Conservation (phyloP, 2,329 filamentous ascomycete species). For the Cladosporium colombiae region DNA sequence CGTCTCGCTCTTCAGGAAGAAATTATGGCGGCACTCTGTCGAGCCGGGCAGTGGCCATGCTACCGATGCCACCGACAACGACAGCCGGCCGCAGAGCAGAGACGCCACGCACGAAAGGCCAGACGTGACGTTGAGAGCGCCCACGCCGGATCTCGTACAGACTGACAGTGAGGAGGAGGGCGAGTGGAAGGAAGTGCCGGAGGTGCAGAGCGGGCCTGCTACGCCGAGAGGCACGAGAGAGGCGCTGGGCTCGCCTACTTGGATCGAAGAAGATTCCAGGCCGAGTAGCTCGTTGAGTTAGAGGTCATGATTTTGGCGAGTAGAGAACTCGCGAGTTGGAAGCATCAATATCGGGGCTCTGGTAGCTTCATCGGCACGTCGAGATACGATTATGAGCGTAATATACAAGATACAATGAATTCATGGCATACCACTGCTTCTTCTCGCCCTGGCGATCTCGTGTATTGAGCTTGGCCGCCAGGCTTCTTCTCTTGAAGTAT, state of each 20-base stretch:
- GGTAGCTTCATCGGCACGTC: background rate
- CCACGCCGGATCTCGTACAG: constrained; percentile 30
- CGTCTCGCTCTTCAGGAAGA: constrained; percentile 36
- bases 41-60: constrained; percentile 7
- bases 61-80: constrained; percentile 30
- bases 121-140: constrained; percentile 36
- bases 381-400: no score
- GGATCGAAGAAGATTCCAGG: background rate
- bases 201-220: constrained; percentile 46
- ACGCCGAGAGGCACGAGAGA: constrained; percentile 47
- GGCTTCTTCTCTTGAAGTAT: no score
- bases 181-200: constrained; percentile 19
- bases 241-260: background rate
- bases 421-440: background rate
- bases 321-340: no score
- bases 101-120: constrained; percentile 21
- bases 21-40: constrained; percentile 23
- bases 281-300: constrained; percentile 12
- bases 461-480: no score
- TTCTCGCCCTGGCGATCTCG: no score
- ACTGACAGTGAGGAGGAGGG: constrained; percentile 26
- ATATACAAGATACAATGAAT: background rate
- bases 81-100: constrained; percentile 31
- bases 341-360: background rate
- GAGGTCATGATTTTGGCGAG: background rate